These are phyloP conservation scores for Coemansia sp. DNA, from an alignment of 192 early-diverging fungal species.

Conservation along the genomic window DNA sequence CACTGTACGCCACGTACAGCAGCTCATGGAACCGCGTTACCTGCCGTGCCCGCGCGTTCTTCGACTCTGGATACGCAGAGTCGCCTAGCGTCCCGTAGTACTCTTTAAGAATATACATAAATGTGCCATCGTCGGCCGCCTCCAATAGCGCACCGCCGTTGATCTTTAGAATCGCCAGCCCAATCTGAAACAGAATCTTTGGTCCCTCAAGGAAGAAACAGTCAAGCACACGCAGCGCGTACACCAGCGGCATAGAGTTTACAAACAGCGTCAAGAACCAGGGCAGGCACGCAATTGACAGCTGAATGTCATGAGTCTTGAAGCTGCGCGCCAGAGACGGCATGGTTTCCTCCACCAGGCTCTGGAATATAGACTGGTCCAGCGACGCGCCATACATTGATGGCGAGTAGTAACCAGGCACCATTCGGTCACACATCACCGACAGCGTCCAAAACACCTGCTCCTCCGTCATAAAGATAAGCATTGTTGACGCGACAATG, in stretches of 20 bases:
- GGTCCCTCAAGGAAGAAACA: slow-evolving; percentile 98
- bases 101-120: slow-evolving; percentile 79
- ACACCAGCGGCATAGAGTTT: slow-evolving; percentile 92
- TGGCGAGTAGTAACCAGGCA: slow-evolving; percentile 96
- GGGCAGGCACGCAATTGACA: slow-evolving; percentile 94
- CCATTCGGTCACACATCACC: slow-evolving; percentile 82
- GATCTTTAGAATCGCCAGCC: slow-evolving; percentile 87
- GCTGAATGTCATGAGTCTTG: slow-evolving; percentile 85
- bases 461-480: slow-evolving; percentile 95
- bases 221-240: slow-evolving; percentile 87
- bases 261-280: slow-evolving; percentile 98
- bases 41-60: slow-evolving; percentile 57
- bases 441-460: slow-evolving; percentile 96
- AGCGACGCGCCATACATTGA: slow-evolving; percentile 98
- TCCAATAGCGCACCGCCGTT: slow-evolving; percentile 77
- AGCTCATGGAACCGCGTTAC: slow-evolving; percentile 86
- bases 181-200: slow-evolving; percentile 92
- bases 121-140: slow-evolving; percentile 71
- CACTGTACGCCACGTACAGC: slow-evolving; percentile 86
- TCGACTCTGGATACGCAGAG: slow-evolving; percentile 61
- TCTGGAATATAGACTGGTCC: slow-evolving; percentile 94
- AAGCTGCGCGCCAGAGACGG: slow-evolving; percentile 83
- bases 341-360: slow-evolving; percentile 86
- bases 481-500: slow-evolving; percentile 90
- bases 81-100: slow-evolving; percentile 86